These are phyloP conservation scores for Nidularia pulvinata DNA, from an alignment of 768 basidiomycete species.

Conservation along the genomic window DNA sequence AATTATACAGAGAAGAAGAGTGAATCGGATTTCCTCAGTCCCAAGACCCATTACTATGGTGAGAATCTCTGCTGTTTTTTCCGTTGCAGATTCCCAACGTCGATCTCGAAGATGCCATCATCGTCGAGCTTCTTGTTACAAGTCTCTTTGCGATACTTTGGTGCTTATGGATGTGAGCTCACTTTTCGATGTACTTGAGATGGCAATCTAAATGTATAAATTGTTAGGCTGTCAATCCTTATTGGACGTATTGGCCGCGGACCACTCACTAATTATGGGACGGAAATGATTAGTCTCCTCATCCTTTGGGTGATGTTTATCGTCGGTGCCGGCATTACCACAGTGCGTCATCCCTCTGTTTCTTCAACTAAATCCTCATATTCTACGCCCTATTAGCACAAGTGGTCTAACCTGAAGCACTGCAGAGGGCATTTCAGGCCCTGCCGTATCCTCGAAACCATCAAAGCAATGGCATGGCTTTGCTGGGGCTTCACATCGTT, in stretches of 20 bases:
- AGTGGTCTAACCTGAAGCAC: constrained; percentile 55
- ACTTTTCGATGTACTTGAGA: not conserved
- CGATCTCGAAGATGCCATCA: constrained; percentile 48
- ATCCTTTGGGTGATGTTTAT: constrained; percentile 64
- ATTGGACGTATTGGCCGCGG: constrained; percentile 19
- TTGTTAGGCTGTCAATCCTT: constrained; percentile 34
- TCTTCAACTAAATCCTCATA: not conserved
- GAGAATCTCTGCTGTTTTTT: constrained; percentile 4
- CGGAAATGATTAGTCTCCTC: constrained; percentile 49
- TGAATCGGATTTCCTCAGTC: constrained; percentile 50
- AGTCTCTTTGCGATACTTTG: constrained; percentile 50
- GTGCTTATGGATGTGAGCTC: constrained; percentile 50
- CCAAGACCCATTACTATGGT: constrained; percentile 59
- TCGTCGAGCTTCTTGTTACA: constrained; percentile 59
- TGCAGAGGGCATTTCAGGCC: constrained; percentile 46
- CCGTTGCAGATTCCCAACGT: not conserved
- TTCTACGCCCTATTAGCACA: constrained; percentile 33
- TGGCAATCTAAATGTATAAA: constrained; percentile 3
- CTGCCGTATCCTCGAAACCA: constrained; percentile 62
- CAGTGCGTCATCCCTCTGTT: constrained; percentile 36
- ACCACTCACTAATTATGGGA: constrained; percentile 35
- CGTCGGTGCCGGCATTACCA: constrained; percentile 59
- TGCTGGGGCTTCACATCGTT: constrained; percentile 52
- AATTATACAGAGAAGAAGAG: constrained; percentile 59
- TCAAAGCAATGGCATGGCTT: constrained; percentile 72